A percentile compares a stretch with the other conserved stretches of the same genome.
Evolutionary conservation across 352 stramenopile species (phyloP).

Genomic region (Phytopythium chamaehyphon): DNA sequence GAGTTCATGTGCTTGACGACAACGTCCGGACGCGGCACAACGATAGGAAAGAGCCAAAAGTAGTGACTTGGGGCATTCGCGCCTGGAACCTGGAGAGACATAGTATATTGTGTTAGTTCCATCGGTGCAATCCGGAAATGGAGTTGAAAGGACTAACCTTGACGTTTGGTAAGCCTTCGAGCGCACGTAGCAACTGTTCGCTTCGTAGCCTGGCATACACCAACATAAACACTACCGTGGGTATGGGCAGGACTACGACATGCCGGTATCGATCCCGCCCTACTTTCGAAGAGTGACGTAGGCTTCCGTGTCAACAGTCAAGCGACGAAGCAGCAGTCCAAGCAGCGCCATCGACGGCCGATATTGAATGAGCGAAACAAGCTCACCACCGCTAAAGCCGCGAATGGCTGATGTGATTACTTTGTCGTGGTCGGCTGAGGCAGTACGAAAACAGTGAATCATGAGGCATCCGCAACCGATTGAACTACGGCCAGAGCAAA

Average conservation of each 20-base stretch:
- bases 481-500: background rate
- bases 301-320: slow-evolving; percentile 63
- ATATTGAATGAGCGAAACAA: slow-evolving; percentile 73
- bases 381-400: slow-evolving; percentile 71
- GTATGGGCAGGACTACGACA: background rate
- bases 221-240: background rate
- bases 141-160: slow-evolving; percentile 19
- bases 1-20: slow-evolving; percentile 73
- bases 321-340: slow-evolving; percentile 55
- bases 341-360: slow-evolving; percentile 78
- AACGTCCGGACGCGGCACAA: slow-evolving; percentile 44
- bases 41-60: slow-evolving; percentile 82
- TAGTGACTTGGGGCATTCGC: slow-evolving; percentile 55
- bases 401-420: slow-evolving; percentile 82
- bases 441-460: too few relatives aligned
- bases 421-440: slow-evolving; percentile 63
- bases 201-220: slow-evolving; percentile 52
- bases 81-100: slow-evolving; percentile 28
- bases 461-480: too few relatives aligned
- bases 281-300: slow-evolving; percentile 74
- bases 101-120: background rate
- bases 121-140: background rate
- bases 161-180: slow-evolving; percentile 53
- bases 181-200: slow-evolving; percentile 46
- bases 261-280: slow-evolving; percentile 5